A percentile compares a stretch with the other conserved stretches of the same genome.
Conservation (phyloP, 257 asterid species). For the Paraleonurus japonicus region DNA sequence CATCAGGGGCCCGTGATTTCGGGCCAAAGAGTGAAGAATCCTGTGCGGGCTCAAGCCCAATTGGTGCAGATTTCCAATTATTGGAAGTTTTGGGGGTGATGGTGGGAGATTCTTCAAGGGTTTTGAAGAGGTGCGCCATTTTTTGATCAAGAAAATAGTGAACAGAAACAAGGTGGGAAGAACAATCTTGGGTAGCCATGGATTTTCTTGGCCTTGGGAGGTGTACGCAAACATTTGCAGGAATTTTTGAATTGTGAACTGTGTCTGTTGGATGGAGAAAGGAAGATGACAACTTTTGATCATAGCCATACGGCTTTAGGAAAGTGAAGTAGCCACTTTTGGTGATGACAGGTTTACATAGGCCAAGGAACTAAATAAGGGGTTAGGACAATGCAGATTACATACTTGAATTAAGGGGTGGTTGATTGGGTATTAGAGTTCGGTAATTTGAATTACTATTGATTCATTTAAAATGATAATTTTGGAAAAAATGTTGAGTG, state of each 20-base stretch:
- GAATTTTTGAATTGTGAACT: not conserved
- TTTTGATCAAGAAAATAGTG: constrained; percentile 24
- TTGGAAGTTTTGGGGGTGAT: constrained; percentile 46
- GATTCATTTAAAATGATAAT: too few species aligned
- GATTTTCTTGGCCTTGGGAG: constrained; percentile 20
- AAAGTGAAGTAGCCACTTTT: not conserved
- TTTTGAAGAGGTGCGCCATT: constrained; percentile 18
- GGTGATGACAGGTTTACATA: too few species aligned
- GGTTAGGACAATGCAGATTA: too few species aligned
- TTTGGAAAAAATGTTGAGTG: too few species aligned
- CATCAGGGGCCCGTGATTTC: constrained; percentile 42
- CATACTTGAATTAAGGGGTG: too few species aligned
- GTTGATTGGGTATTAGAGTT: too few species aligned
- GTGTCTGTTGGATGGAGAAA: not conserved
- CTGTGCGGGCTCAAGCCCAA: constrained; percentile 39
- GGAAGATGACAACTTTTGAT: not conserved
- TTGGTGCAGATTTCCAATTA: constrained; percentile 49
- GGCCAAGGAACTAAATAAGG: too few species aligned
- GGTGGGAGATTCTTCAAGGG: constrained; percentile 39
- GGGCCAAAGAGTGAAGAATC: constrained; percentile 33
- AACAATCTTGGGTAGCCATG: constrained; percentile 6
- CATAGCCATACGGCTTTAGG: not conserved
- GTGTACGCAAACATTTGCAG: constrained; percentile 9
- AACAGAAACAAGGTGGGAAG: constrained; percentile 24
- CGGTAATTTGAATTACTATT: too few species aligned